Evolutionary conservation across 495 filamentous ascomycete genomes (phyloP), one percentile per base, ranked within the genome.

Genomic region (Letharia lupina): DNA sequence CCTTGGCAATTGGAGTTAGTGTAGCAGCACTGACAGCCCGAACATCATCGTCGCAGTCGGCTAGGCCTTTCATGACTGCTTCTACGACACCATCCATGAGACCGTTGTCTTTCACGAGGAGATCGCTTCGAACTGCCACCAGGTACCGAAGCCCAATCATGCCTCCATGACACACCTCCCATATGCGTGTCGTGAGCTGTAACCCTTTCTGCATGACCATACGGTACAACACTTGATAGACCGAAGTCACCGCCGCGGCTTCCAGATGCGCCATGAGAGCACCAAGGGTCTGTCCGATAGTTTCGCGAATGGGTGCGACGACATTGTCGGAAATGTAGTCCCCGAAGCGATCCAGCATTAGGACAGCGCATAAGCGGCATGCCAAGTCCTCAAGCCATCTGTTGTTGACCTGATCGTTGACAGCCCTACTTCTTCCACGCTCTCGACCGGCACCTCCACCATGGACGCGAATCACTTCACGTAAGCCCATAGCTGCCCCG

Each of bases 311-410:
- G 2, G 94, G 94, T 3, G 94, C 94, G 47, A 98, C 91, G 8
- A 94, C 95, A 64, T 90, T 98, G 74, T 98, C 94, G 10, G 93
- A 96, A 64, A 95, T 91, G 76, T 97, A 98, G 74, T 98, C 94
- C 59, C 91, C 96, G 71, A 98, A 98, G 60, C 91, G 86, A 76
- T 98, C 94, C 1, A 98, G 85, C 88, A 98, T 97, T 67, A 98
- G 88, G 61, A 98, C 91, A 74, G 91, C 96, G 72, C 91, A 90
- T 35, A 98, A 79, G 42, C 92, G 88, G 72, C 93, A 97, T 20
- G 93, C 91, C 47, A 98, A 80, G 70, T 98, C 94, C 72, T 96
- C 90, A 20, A 97, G 80, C 91, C 91, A 98, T 74, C 80, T 83
- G 61, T 84, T 83, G 69, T 97, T 98, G 35, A 90, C 78, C 2